These are phyloP conservation scores for Selaginella moellendorffii DNA, from an alignment of 75 land plant genomes.

Conservation along the genomic window DNA sequence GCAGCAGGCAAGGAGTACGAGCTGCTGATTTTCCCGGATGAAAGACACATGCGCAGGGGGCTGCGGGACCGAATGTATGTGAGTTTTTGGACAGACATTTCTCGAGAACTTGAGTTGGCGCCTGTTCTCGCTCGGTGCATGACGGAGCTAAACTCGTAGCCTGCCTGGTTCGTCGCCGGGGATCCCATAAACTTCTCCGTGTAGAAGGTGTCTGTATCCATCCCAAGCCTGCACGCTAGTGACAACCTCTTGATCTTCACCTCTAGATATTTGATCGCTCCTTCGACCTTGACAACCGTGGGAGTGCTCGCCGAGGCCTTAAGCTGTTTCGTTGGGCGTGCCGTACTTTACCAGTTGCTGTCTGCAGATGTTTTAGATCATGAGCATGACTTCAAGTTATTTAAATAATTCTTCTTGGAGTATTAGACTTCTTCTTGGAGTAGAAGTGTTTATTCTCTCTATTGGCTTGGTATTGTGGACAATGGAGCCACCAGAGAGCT, in stretches of 20 bases:
- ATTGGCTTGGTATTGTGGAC: too few species aligned
- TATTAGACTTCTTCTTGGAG: too few species aligned
- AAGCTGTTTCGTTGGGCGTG: too few species aligned
- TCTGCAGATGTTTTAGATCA: too few species aligned
- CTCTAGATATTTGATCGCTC: too few species aligned
- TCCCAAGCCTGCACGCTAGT: constrained; percentile 97
- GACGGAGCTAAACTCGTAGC: constrained; percentile 52
- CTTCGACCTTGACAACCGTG: constrained; percentile 95
- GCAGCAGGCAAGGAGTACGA: constrained; percentile 67
- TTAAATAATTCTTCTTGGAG: too few species aligned
- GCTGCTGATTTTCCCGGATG: constrained; percentile 81
- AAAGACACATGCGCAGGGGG: constrained; percentile 84
- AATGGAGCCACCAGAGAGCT: too few species aligned
- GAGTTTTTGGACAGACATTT: constrained; percentile 72
- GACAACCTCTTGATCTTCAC: constrained; percentile 68
- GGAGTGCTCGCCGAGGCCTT: constrained; percentile 71
- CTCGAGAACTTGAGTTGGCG: too few species aligned
- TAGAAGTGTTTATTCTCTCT: too few species aligned
- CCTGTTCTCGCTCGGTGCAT: too few species aligned
- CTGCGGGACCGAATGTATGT: constrained; percentile 68
- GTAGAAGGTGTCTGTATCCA: constrained; percentile 93
- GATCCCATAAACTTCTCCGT: constrained; percentile 95
- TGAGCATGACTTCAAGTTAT: too few species aligned
- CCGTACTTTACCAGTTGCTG: too few species aligned
- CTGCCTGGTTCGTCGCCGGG: constrained; percentile 42